phyloP scores from a whole-genome alignment of 306 rosid genomes.

The Abrus pulchellus region DNA sequence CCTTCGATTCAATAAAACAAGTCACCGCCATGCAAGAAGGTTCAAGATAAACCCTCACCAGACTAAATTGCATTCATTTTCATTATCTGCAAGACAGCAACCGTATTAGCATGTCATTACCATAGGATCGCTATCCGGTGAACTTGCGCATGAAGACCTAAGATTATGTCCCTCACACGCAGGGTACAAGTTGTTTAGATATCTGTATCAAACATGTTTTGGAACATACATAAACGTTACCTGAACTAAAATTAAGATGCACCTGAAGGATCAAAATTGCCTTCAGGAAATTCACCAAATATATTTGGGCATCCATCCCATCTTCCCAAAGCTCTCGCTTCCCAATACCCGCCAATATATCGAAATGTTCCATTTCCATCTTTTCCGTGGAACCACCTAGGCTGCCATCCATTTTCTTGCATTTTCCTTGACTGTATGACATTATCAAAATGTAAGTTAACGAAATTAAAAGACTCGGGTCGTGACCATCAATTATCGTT shows the following conservation, averaged over 20 bases:
- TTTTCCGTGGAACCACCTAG: conserved; percentile 84
- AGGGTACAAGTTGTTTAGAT: background rate
- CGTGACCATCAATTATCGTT: background rate
- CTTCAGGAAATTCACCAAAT: conserved; percentile 78
- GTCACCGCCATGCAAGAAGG: conserved; percentile 43
- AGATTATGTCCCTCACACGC: background rate
- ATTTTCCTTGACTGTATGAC: conserved; percentile 80
- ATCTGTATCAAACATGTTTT: background rate
- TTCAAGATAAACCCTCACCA: conserved; percentile 45
- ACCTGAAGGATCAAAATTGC: conserved; percentile 49
- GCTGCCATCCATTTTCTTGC: conserved; percentile 98
- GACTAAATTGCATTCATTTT: conserved; percentile 31
- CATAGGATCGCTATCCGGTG: conserved; percentile 23
- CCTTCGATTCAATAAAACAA: conserved; percentile 39
- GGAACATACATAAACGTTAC: conserved; percentile 44
- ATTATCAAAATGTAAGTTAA: conserved; percentile 28
- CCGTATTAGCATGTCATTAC: conserved; percentile 15
- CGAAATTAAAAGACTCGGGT: background rate
- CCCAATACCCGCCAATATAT: conserved; percentile 93
- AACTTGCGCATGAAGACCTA: conserved; percentile 22
- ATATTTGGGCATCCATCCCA: conserved; percentile 92
- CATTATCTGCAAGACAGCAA: conserved; percentile 47
- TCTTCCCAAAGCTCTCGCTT: conserved; percentile 69
- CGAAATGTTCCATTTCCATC: conserved; percentile 75
- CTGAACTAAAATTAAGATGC: conserved; percentile 65